phyloP scores from a whole-genome alignment of 2,329 filamentous ascomycete species.

The Penicillium frequentans region DNA sequence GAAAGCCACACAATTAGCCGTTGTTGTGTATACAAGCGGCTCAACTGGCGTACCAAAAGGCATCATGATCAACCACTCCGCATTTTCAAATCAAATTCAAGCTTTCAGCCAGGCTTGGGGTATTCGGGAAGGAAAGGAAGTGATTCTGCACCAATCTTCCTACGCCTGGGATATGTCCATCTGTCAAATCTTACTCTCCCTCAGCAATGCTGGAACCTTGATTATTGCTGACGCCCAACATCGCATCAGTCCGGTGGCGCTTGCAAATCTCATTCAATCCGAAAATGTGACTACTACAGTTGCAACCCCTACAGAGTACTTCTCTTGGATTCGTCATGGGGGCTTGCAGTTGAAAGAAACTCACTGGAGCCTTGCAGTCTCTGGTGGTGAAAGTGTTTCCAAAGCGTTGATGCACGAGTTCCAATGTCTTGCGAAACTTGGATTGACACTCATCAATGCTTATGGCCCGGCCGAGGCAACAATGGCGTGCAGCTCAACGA shows the following conservation, averaged over 20 bases:
- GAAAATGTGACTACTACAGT: conserved; percentile 19
- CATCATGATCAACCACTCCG: conserved; percentile 12
- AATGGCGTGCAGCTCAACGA: conserved; percentile 15
- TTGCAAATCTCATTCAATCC: conserved; percentile 15
- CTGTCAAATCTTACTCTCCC: conserved; percentile 18
- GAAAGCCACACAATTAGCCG: conserved; percentile 1
- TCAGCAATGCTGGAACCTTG: conserved; percentile 20
- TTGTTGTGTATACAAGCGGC: conserved; percentile 23
- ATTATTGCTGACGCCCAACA: conserved; percentile 10
- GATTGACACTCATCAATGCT: conserved; percentile 21
- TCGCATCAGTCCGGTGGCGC: conserved; percentile 18
- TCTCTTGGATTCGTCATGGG: conserved; percentile 15
- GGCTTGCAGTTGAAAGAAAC: conserved; percentile 3
- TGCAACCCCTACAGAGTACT: conserved; percentile 23
- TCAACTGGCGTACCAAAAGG: conserved; percentile 21
- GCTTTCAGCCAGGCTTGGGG: conserved; percentile 6
- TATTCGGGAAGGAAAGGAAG: conserved; percentile 9
- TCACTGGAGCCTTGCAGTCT: conserved; percentile 16
- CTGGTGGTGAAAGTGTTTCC: conserved; percentile 21
- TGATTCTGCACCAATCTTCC: conserved; percentile 24
- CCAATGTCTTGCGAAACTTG: conserved; percentile 4
- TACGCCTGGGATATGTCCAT: conserved; percentile 25
- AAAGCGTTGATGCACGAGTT: conserved; percentile 12
- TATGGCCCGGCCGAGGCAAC: conserved; percentile 33
- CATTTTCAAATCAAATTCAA: conserved; percentile 14